Conservation (phyloP, 768 basidiomycete species). For the Lentinula sp. region DNA sequence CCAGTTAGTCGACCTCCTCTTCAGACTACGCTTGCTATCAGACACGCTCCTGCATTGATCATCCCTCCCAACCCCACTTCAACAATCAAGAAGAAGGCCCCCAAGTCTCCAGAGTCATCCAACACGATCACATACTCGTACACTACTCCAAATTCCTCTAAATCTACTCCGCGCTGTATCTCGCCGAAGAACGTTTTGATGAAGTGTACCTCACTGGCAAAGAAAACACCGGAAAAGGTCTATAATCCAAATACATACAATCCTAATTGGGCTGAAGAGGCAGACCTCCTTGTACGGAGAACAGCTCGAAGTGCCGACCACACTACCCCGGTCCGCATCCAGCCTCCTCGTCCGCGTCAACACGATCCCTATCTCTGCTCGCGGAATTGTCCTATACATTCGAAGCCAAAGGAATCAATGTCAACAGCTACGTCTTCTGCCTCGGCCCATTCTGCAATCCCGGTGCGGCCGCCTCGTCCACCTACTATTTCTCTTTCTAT, state of each 20-base stretch:
- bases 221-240: not conserved
- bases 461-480: not conserved
- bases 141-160: not conserved
- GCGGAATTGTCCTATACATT: not conserved
- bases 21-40: not conserved
- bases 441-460: not conserved
- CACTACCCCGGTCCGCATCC: not conserved
- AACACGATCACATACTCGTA: not conserved
- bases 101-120: not conserved
- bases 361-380: not conserved
- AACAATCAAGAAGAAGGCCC: not conserved
- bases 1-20: not conserved
- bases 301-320: not conserved
- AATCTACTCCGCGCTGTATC: not conserved
- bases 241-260: not conserved
- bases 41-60: not conserved
- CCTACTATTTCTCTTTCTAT: constrained; percentile 1
- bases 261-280: not conserved
- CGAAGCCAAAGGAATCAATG: not conserved
- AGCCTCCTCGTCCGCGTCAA: not conserved
- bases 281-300: not conserved
- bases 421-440: not conserved
- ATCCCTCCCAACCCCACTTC: not conserved
- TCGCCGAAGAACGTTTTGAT: not conserved
- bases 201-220: not conserved